These are phyloP conservation scores for Pythium phragmitis DNA, from an alignment of 352 stramenopile species.

Conservation along the genomic window DNA sequence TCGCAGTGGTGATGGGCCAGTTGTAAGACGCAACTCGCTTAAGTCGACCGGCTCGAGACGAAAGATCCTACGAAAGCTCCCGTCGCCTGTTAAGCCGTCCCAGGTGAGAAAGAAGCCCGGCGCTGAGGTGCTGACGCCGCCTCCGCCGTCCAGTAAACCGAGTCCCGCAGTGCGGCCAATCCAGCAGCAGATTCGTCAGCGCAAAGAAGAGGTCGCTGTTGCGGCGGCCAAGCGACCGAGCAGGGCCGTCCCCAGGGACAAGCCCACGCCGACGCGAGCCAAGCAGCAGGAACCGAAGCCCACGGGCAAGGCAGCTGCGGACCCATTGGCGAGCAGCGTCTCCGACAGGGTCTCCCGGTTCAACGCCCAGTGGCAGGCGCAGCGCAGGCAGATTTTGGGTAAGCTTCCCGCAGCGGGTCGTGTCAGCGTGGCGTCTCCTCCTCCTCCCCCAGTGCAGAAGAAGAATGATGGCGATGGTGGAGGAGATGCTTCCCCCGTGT, in stretches of 20 bases:
- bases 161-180: slow-evolving; percentile 2
- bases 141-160: background rate
- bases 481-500: background rate
- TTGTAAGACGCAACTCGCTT: slow-evolving; percentile 8
- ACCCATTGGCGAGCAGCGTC: slow-evolving; percentile 5
- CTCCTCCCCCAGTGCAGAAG: background rate
- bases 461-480: background rate
- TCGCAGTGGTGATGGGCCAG: background rate
- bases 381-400: slow-evolving; percentile 18
- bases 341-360: slow-evolving; percentile 53
- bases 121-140: background rate
- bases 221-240: slow-evolving; percentile 7
- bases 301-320: background rate
- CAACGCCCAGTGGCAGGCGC: slow-evolving; percentile 30
- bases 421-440: too few relatives aligned
- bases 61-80: slow-evolving; percentile 6
- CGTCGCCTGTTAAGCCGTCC: background rate
- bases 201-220: slow-evolving; percentile 7
- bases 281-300: slow-evolving; percentile 2
- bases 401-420: slow-evolving; percentile 2
- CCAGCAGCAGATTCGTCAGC: slow-evolving; percentile 6
- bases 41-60: slow-evolving; percentile 12
- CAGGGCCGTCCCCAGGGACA: slow-evolving; percentile 1
- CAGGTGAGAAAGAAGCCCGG: background rate
- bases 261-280: slow-evolving; percentile 3